These are phyloP conservation scores for Leccinum subrobustum DNA, from an alignment of 1,284 basidiomycete species.

Conservation along the genomic window DNA sequence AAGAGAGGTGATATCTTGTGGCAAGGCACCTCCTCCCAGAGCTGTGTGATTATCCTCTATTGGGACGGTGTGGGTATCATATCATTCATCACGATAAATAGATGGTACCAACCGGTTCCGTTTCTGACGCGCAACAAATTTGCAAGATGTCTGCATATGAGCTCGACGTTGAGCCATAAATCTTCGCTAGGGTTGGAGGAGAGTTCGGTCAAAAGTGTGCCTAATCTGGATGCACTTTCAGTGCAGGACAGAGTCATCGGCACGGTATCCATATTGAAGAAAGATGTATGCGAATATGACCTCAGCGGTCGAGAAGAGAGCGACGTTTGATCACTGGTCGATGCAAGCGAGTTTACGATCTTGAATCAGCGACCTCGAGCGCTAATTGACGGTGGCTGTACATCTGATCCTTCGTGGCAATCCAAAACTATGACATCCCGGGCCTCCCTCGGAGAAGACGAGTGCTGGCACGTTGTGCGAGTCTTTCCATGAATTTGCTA, in stretches of 20 bases:
- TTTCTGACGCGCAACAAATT: slow-evolving; percentile 58
- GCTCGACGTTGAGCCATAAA: slow-evolving; percentile 54
- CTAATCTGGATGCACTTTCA: slow-evolving; percentile 30
- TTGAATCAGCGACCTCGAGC: not conserved
- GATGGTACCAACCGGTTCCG: slow-evolving; percentile 39
- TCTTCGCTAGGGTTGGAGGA: slow-evolving; percentile 35
- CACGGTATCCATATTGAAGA: slow-evolving; percentile 15
- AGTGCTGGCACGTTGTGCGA: not conserved
- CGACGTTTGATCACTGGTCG: not conserved
- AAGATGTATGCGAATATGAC: not conserved
- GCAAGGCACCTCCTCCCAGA: slow-evolving; percentile 62
- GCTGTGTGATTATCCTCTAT: slow-evolving; percentile 69
- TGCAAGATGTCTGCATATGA: slow-evolving; percentile 55
- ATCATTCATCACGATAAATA: not conserved
- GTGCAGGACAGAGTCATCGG: slow-evolving; percentile 20
- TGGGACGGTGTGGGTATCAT: slow-evolving; percentile 17
- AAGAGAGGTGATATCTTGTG: slow-evolving; percentile 60
- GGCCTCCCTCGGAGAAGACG: not conserved
- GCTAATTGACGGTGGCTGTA: not conserved
- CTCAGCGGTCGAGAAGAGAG: not conserved
- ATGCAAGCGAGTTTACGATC: not conserved
- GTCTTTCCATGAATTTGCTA: too few species aligned
- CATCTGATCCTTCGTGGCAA: not conserved
- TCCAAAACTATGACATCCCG: not conserved
- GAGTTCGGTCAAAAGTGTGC: slow-evolving; percentile 37